These are phyloP conservation scores for Pseudogymnoascus sp. DNA, from an alignment of 2,329 filamentous ascomycete genomes.

Conservation along the genomic window DNA sequence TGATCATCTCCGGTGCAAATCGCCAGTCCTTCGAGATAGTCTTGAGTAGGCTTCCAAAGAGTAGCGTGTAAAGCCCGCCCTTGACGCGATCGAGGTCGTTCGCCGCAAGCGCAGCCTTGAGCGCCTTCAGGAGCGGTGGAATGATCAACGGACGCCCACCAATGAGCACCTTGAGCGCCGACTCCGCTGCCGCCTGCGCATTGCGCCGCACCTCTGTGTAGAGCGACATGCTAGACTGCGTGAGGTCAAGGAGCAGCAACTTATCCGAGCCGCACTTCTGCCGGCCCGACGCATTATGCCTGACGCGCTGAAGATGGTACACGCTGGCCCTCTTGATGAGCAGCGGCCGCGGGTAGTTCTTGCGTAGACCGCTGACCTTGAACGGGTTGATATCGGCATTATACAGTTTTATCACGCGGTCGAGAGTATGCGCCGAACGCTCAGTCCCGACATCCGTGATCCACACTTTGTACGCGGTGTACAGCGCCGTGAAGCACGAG, in stretches of 20 bases:
- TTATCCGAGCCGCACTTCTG: slow-evolving; percentile 89
- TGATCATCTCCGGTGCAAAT: slow-evolving; percentile 83
- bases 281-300: slow-evolving; percentile 84
- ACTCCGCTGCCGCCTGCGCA: slow-evolving; percentile 86
- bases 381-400: slow-evolving; percentile 83
- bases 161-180: slow-evolving; percentile 83
- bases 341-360: slow-evolving; percentile 87
- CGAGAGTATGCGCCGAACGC: slow-evolving; percentile 84
- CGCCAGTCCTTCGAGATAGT: slow-evolving; percentile 90
- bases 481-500: slow-evolving; percentile 85
- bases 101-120: slow-evolving; percentile 69
- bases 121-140: slow-evolving; percentile 70
- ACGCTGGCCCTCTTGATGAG: slow-evolving; percentile 87
- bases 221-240: slow-evolving; percentile 78
- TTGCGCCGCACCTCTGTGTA: slow-evolving; percentile 96
- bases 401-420: slow-evolving; percentile 77
- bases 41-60: slow-evolving; percentile 83
- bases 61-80: slow-evolving; percentile 81
- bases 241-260: slow-evolving; percentile 73
- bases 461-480: slow-evolving; percentile 89
- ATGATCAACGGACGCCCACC: slow-evolving; percentile 85
- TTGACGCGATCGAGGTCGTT: slow-evolving; percentile 90
- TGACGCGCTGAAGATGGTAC: slow-evolving; percentile 87
- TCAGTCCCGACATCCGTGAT: slow-evolving; percentile 97
- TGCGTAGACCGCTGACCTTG: slow-evolving; percentile 86